Conservation (phyloP, 768 basidiomycete species). For the Brasilioporus rufonigricans region DNA sequence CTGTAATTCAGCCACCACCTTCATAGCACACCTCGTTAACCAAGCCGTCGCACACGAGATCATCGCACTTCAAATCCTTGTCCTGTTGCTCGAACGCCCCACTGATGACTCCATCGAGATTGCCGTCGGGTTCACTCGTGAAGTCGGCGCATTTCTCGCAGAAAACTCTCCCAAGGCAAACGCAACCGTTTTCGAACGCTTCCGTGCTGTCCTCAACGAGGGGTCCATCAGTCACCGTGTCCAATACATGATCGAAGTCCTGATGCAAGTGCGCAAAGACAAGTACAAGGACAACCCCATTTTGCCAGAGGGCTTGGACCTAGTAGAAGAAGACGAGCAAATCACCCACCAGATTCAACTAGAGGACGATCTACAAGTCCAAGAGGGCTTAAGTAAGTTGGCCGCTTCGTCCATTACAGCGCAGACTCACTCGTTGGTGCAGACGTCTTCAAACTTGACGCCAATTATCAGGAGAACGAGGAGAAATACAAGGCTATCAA, state of each 20-base stretch:
- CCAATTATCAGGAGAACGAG: slow-evolving; percentile 86
- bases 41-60: slow-evolving; percentile 93
- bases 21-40: slow-evolving; percentile 89
- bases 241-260: slow-evolving; percentile 99
- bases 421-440: slow-evolving; percentile 10
- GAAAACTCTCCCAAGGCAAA: slow-evolving; percentile 96
- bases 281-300: slow-evolving; percentile 99
- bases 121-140: slow-evolving; percentile 95
- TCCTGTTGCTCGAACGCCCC: slow-evolving; percentile 92
- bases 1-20: slow-evolving; percentile 90
- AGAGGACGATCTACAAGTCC: slow-evolving; percentile 91
- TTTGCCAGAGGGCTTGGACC: slow-evolving; percentile 88
- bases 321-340: slow-evolving; percentile 98
- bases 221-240: slow-evolving; percentile 93
- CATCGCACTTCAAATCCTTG: slow-evolving; percentile 90
- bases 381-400: slow-evolving; percentile 87
- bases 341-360: slow-evolving; percentile 92
- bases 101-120: slow-evolving; percentile 99
- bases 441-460: slow-evolving; percentile 97
- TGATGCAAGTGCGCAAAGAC: slow-evolving; percentile 99
- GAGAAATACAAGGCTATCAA: slow-evolving; percentile 92
- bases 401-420: background rate
- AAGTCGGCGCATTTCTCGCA: slow-evolving; percentile 91
- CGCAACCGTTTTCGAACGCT: slow-evolving; percentile 92
- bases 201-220: slow-evolving; percentile 95